Percentiles rank a stretch among this genome's conserved stretches.
Conservation (phyloP, 2,329 filamentous ascomycete species). For the Claviceps fusiformis region DNA sequence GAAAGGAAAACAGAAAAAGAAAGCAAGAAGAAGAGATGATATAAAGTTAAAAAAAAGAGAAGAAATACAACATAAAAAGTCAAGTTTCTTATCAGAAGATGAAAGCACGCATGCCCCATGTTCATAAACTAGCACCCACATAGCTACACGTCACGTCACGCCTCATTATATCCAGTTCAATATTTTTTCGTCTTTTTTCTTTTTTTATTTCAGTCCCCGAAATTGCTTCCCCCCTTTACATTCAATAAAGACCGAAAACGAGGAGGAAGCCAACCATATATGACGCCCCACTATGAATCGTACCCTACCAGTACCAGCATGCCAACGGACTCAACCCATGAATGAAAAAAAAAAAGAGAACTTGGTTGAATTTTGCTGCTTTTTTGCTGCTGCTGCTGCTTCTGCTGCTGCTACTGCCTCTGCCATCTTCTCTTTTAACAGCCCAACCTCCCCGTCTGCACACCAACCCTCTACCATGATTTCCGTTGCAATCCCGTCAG, state of each 20-base stretch:
- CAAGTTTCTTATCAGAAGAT: conserved; percentile 25
- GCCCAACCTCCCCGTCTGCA: not conserved
- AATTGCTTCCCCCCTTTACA: conserved; percentile 15
- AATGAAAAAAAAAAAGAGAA: not conserved
- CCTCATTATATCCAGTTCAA: conserved; percentile 17
- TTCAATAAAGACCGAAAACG: conserved; percentile 29
- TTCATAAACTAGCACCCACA: conserved; percentile 22
- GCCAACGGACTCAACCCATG: conserved; percentile 9
- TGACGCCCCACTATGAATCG: conserved; percentile 32
- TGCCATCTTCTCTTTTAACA: not conserved
- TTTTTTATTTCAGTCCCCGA: conserved; percentile 7
- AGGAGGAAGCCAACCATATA: conserved; percentile 28
- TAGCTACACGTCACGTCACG: conserved; percentile 22
- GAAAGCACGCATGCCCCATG: conserved; percentile 24
- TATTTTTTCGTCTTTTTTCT: conserved; percentile 17
- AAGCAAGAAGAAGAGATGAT: too few species aligned
- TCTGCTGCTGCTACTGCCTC: conserved; percentile 1
- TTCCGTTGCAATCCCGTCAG: not conserved
- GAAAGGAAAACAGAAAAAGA: too few species aligned
- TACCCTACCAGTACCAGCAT: conserved; percentile 19
- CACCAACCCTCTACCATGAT: not conserved
- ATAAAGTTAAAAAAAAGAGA: not conserved
- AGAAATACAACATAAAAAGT: conserved; percentile 11
- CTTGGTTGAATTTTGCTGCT: not conserved
- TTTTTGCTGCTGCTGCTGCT: not conserved